These are phyloP conservation scores for Tylopilus sp. DNA, from an alignment of 768 basidiomycete species.

Conservation along the genomic window DNA sequence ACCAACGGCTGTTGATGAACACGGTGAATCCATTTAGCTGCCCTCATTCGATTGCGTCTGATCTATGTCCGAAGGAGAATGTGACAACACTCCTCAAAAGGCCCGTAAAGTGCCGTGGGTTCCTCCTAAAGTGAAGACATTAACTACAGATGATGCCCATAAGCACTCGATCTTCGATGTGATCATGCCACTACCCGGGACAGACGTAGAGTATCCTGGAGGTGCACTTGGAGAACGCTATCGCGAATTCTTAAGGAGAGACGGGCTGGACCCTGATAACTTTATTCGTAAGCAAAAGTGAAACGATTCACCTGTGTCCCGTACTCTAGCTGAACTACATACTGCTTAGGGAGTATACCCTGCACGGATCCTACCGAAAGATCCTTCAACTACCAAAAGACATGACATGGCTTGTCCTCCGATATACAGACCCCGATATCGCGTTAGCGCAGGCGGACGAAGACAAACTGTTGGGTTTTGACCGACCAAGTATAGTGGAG, in stretches of 20 bases:
- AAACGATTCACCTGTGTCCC: conserved; percentile 22
- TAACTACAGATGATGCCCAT: conserved; percentile 73
- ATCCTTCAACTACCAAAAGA: conserved; percentile 84
- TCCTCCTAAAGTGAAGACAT: conserved; percentile 67
- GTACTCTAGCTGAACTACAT: conserved; percentile 8
- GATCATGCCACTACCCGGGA: conserved; percentile 96
- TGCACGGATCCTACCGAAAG: conserved; percentile 90
- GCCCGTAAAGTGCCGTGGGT: conserved; percentile 46
- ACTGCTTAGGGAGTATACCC: conserved; percentile 76
- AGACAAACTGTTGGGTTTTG: conserved; percentile 81
- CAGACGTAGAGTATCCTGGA: conserved; percentile 89
- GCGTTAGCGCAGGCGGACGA: conserved; percentile 93
- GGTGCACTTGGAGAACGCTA: conserved; percentile 86
- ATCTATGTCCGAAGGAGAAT: conserved; percentile 20
- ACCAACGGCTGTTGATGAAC: conserved; percentile 33
- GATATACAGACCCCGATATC: conserved; percentile 92
- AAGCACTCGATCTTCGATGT: conserved; percentile 92
- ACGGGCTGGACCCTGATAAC: conserved; percentile 89
- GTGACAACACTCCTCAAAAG: conserved; percentile 15
- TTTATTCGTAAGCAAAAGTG: conserved; percentile 91
- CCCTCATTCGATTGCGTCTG: conserved; percentile 2
- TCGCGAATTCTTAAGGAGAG: conserved; percentile 71
- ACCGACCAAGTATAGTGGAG: conserved; percentile 60
- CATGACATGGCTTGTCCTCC: conserved; percentile 76
- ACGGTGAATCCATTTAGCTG: conserved; percentile 22